A percentile compares a stretch with the other conserved stretches of the same genome.
Conservation (phyloP, 208 protist species). For the Novymonas esmeraldas region DNA sequence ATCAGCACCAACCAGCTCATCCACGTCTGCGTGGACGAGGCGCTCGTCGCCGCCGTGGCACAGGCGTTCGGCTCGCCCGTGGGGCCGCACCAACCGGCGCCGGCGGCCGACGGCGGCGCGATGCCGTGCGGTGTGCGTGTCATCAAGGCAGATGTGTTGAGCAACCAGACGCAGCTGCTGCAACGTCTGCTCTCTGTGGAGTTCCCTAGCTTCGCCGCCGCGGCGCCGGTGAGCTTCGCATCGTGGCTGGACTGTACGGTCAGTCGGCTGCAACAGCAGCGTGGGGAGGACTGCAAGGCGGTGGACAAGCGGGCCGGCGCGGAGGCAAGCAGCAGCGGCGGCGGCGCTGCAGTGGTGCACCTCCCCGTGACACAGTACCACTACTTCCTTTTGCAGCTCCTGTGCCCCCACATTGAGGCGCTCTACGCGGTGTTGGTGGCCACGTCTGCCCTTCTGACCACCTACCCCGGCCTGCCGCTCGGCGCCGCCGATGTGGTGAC, state of each 20-base stretch:
- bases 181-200: constrained; percentile 63
- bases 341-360: constrained; percentile 8
- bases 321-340: neutral
- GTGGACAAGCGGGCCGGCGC: neutral
- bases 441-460: constrained; percentile 22
- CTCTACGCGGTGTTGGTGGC: constrained; percentile 41
- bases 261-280: constrained; percentile 34
- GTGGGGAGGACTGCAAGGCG: neutral
- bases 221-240: constrained; percentile 51
- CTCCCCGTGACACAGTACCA: constrained; percentile 46
- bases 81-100: constrained; percentile 2
- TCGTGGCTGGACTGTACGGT: constrained; percentile 74
- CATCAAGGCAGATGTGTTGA: constrained; percentile 45
- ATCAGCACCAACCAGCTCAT: constrained; percentile 90
- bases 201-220: constrained; percentile 72
- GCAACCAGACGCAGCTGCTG: constrained; percentile 47
- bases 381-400: constrained; percentile 56
- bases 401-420: constrained; percentile 64
- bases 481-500: constrained; percentile 24
- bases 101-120: constrained; percentile 12
- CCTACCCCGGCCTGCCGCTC: constrained; percentile 21
- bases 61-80: constrained; percentile 35
- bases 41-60: constrained; percentile 63
- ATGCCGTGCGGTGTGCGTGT: constrained; percentile 15
- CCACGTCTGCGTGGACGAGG: constrained; percentile 86